Percentiles rank a stretch among this genome's conserved stretches.
phyloP scores from a whole-genome alignment of 1,139 yeast species.

The Candida neerlandica region DNA sequence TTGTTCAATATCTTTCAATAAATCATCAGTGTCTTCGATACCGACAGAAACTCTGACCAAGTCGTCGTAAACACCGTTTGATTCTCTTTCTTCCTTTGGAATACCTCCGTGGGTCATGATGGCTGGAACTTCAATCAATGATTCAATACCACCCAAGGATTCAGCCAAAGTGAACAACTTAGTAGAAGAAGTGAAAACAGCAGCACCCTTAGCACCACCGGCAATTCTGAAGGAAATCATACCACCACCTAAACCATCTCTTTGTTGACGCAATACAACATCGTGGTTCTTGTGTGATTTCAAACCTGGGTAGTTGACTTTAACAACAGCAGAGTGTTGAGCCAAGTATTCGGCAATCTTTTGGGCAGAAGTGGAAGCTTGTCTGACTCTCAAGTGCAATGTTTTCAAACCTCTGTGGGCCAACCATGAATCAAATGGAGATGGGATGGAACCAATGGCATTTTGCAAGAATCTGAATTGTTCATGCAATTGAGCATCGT shows the following conservation, averaged over 20 bases:
- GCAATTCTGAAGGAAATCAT: conserved; percentile 86
- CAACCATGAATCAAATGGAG: conserved; percentile 90
- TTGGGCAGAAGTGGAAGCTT: conserved; percentile 67
- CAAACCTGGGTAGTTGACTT: conserved; percentile 85
- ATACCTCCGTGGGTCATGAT: conserved; percentile 94
- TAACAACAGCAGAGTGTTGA: conserved; percentile 52
- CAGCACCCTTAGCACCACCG: conserved; percentile 80
- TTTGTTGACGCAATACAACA: conserved; percentile 73
- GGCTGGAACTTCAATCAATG: conserved; percentile 86
- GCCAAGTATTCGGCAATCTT: conserved; percentile 70
- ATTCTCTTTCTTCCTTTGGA: conserved; percentile 78
- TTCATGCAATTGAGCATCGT: conserved; percentile 61
- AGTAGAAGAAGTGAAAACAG: conserved; percentile 72
- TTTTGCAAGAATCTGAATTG: conserved; percentile 77
- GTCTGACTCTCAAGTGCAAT: conserved; percentile 75
- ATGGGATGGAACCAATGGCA: conserved; percentile 87
- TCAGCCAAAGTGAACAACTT: conserved; percentile 84
- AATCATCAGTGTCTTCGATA: conserved; percentile 81
- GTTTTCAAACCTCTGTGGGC: conserved; percentile 93
- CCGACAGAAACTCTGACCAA: conserved; percentile 84
- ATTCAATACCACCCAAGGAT: conserved; percentile 89
- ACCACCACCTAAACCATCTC: conserved; percentile 88
- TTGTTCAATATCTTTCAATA: conserved; percentile 70
- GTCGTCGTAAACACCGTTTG: conserved; percentile 80
- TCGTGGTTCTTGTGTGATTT: conserved; percentile 63